A percentile compares a stretch with the other conserved stretches of the same genome.
phyloP scores from a whole-genome alignment of 495 filamentous ascomycete species.

The Tuber magnatum region DNA sequence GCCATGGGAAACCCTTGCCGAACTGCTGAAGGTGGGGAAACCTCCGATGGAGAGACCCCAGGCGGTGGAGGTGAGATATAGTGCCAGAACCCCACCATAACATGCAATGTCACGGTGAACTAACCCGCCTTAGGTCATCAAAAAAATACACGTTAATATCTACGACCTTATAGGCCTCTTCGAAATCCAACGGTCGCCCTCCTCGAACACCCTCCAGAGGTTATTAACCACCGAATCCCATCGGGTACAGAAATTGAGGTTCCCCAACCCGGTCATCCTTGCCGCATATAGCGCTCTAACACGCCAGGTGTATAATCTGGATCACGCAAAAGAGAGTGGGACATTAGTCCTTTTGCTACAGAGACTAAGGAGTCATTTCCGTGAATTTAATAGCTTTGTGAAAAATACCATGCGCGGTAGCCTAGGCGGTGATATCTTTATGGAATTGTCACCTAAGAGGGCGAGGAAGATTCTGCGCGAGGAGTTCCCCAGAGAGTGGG shows the following conservation, averaged over 20 bases:
- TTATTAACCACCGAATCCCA: neutral
- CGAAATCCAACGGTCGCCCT: neutral
- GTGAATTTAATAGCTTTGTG: neutral
- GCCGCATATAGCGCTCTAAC: neutral
- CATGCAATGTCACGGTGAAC: neutral
- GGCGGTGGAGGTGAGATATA: neutral
- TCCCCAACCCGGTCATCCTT: neutral
- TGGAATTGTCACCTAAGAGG: neutral
- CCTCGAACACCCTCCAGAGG: neutral
- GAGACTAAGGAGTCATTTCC: neutral
- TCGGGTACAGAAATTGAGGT: neutral
- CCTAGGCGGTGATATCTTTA: neutral
- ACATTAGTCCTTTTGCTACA: neutral
- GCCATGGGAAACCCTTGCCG: neutral
- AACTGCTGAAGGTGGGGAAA: neutral
- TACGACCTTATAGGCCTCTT: neutral
- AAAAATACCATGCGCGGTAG: neutral
- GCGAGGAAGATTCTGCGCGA: neutral
- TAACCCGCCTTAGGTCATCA: neutral
- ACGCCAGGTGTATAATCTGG: neutral
- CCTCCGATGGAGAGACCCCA: neutral
- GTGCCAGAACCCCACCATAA: neutral
- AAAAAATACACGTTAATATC: neutral
- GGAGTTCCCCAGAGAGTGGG: neutral
- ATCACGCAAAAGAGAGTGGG: neutral